phyloP scores from a whole-genome alignment of 2,329 filamentous ascomycete genomes.

The Apiospora saccharicola region DNA sequence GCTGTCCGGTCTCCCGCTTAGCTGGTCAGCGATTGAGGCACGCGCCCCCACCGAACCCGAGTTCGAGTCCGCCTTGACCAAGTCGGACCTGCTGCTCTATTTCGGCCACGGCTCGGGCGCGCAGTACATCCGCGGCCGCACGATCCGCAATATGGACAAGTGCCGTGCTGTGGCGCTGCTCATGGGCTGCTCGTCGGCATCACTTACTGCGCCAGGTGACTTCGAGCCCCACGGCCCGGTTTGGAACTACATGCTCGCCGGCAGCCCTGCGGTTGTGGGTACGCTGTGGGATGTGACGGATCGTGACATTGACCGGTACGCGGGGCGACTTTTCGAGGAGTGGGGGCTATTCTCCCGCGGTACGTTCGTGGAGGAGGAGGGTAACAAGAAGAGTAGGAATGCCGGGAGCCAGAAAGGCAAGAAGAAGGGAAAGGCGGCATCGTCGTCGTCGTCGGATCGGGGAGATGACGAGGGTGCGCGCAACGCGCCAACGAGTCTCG shows the following conservation, averaged over 20 bases:
- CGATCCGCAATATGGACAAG: constrained; percentile 78
- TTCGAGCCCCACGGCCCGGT: constrained; percentile 93
- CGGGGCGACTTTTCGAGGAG: constrained; percentile 77
- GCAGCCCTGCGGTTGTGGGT: constrained; percentile 84
- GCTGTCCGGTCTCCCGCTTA: constrained; percentile 69
- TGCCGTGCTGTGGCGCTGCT: constrained; percentile 83
- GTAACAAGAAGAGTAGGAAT: constrained; percentile 25
- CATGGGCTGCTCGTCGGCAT: constrained; percentile 92
- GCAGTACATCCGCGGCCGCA: constrained; percentile 89
- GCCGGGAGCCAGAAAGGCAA: constrained; percentile 38
- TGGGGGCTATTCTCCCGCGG: constrained; percentile 77
- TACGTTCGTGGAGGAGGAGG: constrained; percentile 48
- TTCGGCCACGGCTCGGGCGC: constrained; percentile 96
- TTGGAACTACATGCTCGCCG: constrained; percentile 90
- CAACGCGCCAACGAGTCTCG: constrained; percentile 62
- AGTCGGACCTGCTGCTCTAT: constrained; percentile 81
- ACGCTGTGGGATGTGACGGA: constrained; percentile 99
- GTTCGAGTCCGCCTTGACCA: constrained; percentile 72
- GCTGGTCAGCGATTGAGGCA: constrained; percentile 76
- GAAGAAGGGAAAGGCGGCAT: constrained; percentile 40
- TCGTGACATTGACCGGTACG: constrained; percentile 94
- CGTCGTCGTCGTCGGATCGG: constrained; percentile 33
- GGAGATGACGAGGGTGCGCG: constrained; percentile 34
- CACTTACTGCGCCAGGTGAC: constrained; percentile 79
- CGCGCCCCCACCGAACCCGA: constrained; percentile 78